A percentile compares a stretch with the other conserved stretches of the same genome.
These are phyloP conservation scores for Hypomyces rosellus DNA, from an alignment of 2,329 filamentous ascomycete species.

Conservation along the genomic window DNA sequence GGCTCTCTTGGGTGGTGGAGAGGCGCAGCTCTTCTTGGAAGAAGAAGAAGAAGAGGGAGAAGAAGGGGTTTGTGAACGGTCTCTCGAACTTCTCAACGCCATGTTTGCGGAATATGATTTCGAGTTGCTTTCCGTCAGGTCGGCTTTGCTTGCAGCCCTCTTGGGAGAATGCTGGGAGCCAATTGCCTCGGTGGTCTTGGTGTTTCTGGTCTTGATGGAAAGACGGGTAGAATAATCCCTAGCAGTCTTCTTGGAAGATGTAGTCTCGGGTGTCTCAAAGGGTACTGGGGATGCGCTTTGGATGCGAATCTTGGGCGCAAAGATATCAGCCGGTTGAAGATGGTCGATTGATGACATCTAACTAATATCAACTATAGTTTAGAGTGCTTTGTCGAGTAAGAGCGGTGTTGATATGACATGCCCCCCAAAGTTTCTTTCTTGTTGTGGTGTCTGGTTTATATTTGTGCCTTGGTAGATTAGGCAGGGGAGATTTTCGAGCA, in stretches of 20 bases:
- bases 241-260: background rate
- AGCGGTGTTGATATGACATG: background rate
- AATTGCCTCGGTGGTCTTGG: background rate
- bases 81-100: conserved; percentile 18
- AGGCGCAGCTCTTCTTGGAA: conserved; percentile 21
- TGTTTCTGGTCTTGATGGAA: background rate
- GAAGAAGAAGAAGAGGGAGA: conserved; percentile 11
- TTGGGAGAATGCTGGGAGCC: conserved; percentile 9
- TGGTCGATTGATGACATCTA: conserved; percentile 20
- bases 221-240: background rate
- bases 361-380: background rate
- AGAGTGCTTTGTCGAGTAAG: background rate
- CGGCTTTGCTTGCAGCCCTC: conserved; percentile 6
- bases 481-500: no score
- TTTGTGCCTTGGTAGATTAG: background rate
- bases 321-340: conserved; percentile 10
- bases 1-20: conserved; percentile 31
- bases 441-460: background rate
- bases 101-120: conserved; percentile 13
- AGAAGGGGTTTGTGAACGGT: conserved; percentile 16
- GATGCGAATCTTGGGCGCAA: conserved; percentile 21
- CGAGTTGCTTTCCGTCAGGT: background rate
- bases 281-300: conserved; percentile 23
- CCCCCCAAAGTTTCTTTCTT: background rate
- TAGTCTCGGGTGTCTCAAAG: background rate